Percentiles rank a stretch among this genome's conserved stretches.
Evolutionary conservation across 192 early-diverging fungal genomes (phyloP).

Genomic region (Coemansia sp.): DNA sequence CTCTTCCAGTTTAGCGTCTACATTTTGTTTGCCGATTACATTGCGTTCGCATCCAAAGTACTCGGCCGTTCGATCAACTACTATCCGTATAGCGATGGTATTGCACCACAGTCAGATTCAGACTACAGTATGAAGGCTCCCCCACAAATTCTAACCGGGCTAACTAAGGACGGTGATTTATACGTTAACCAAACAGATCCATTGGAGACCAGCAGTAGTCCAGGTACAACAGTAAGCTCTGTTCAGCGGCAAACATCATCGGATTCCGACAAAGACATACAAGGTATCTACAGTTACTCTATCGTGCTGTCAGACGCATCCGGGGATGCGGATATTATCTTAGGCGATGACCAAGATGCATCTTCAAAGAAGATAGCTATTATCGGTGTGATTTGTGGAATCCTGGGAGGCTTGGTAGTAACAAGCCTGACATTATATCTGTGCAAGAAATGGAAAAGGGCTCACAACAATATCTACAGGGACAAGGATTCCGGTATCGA

Average conservation of each 20-base stretch:
- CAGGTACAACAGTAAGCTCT: too few species aligned
- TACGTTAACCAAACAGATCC: neutral
- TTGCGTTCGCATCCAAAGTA: slow-evolving; percentile 5
- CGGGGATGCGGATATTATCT: neutral
- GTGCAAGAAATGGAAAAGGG: neutral
- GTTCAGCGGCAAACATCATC: too few species aligned
- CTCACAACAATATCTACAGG: neutral
- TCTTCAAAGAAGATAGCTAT: neutral
- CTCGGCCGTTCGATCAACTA: neutral
- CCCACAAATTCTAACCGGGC: too few species aligned
- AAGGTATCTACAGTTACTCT: too few species aligned
- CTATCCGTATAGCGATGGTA: neutral
- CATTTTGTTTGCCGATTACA: slow-evolving; percentile 6
- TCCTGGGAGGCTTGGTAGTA: neutral
- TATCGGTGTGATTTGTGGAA: neutral
- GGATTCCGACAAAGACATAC: too few species aligned
- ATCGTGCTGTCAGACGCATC: too few species aligned
- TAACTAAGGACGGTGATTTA: neutral
- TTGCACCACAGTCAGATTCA: neutral
- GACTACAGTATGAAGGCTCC: neutral
- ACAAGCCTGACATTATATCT: neutral
- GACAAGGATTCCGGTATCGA: neutral
- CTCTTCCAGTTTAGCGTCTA: neutral
- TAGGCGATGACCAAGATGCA: too few species aligned
- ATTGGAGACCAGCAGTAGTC: too few species aligned